Percentiles rank a stretch among this genome's conserved stretches.
Conservation (phyloP, 208 protist species). For the Leishmania lainsoni region DNA sequence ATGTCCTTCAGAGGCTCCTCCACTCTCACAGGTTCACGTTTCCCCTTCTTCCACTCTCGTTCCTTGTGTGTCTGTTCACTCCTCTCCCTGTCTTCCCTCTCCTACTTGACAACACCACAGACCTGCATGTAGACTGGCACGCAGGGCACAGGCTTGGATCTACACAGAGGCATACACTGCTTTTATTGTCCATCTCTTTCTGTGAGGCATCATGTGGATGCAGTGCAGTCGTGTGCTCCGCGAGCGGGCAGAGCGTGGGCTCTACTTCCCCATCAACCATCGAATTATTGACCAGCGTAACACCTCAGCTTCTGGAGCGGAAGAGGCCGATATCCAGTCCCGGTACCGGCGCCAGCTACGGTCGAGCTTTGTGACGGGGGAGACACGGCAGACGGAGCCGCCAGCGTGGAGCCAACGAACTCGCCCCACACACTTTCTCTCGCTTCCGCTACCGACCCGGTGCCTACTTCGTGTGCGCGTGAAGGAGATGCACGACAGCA, state of each 20-base stretch:
- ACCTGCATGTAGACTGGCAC: background rate
- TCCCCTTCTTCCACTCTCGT: background rate
- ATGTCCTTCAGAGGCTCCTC: background rate
- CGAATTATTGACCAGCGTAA: conserved; percentile 80
- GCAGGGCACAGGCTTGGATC: background rate
- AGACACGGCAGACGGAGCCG: conserved; percentile 71
- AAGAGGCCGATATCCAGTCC: conserved; percentile 76
- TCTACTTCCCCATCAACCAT: conserved; percentile 91
- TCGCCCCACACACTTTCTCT: conserved; percentile 84
- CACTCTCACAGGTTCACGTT: background rate
- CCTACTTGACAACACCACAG: background rate
- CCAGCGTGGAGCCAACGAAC: conserved; percentile 61
- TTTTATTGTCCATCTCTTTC: background rate
- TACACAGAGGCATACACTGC: background rate
- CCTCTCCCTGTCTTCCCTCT: background rate
- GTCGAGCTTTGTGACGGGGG: conserved; percentile 75
- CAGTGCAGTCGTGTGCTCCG: conserved; percentile 29
- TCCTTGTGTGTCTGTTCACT: background rate
- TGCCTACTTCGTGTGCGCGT: conserved; percentile 62
- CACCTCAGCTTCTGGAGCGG: conserved; percentile 31
- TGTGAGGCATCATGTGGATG: conserved; percentile 37
- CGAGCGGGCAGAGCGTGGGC: conserved; percentile 55
- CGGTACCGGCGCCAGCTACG: conserved; percentile 80
- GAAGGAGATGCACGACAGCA: conserved; percentile 73
- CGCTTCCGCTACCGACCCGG: conserved; percentile 66